Conservation (phyloP, 345 rosid genomes). For the Brassica juncea region DNA sequence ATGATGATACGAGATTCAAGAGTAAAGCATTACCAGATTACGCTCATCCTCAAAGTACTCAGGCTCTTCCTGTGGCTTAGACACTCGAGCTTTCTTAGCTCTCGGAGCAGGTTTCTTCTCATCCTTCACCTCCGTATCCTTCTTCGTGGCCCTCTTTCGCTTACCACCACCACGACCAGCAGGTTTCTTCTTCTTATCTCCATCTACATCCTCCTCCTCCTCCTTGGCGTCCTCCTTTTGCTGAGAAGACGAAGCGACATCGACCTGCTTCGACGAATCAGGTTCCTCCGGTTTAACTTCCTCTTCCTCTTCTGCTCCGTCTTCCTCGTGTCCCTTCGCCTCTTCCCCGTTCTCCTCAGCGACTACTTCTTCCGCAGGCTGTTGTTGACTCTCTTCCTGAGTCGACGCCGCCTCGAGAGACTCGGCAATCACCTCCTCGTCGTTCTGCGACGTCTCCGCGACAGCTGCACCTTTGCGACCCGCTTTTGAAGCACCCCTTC, state of each 20-base stretch:
- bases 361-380: slow-evolving; percentile 5
- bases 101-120: slow-evolving; percentile 43
- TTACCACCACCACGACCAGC: slow-evolving; percentile 26
- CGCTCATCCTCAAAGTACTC: slow-evolving; percentile 86
- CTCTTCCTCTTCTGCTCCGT: background rate
- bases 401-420: slow-evolving; percentile 25
- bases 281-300: background rate
- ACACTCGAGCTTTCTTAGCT: slow-evolving; percentile 58
- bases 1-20: background rate
- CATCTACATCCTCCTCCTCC: background rate
- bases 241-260: slow-evolving; percentile 11
- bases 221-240: slow-evolving; percentile 14
- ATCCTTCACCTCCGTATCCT: slow-evolving; percentile 11
- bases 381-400: slow-evolving; percentile 33
- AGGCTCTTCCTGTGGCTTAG: slow-evolving; percentile 61
- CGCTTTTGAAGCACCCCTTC: slow-evolving; percentile 40
- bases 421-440: slow-evolving; percentile 24
- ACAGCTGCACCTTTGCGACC: slow-evolving; percentile 35
- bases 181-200: slow-evolving; percentile 12
- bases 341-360: slow-evolving; percentile 13
- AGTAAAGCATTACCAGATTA: slow-evolving; percentile 58
- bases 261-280: background rate
- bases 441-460: slow-evolving; percentile 16
- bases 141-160: slow-evolving; percentile 24
- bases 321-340: background rate